A percentile compares a stretch with the other conserved stretches of the same genome.
phyloP scores from a whole-genome alignment of 176 grass and related monocot species.

The Triticum monococcum region DNA sequence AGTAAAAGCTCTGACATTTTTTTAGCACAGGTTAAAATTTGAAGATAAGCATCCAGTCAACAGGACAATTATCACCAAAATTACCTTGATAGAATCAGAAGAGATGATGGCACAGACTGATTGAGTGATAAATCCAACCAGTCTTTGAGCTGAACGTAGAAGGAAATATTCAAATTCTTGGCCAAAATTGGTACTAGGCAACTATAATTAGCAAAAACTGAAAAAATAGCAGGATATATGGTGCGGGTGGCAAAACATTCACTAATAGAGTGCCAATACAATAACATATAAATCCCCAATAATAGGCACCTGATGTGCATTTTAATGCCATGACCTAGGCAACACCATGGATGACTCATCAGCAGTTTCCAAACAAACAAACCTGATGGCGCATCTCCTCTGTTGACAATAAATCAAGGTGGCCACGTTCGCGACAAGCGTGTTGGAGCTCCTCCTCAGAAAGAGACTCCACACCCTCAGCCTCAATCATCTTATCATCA shows the following conservation, averaged over 20 bases:
- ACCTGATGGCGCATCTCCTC: slow-evolving; percentile 97
- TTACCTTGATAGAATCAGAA: slow-evolving; percentile 85
- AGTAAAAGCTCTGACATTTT: slow-evolving; percentile 72
- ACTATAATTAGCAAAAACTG: background rate
- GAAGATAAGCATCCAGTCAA: slow-evolving; percentile 9
- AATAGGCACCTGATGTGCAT: background rate
- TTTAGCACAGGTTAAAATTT: slow-evolving; percentile 25
- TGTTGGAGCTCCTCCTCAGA: slow-evolving; percentile 91
- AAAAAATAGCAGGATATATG: background rate
- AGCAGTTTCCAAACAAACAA: slow-evolving; percentile 17
- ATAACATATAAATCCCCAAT: slow-evolving; percentile 3
- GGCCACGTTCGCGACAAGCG: slow-evolving; percentile 84
- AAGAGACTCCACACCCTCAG: slow-evolving; percentile 84
- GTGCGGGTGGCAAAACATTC: background rate
- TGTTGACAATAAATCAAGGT: slow-evolving; percentile 76
- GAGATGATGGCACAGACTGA: slow-evolving; percentile 68
- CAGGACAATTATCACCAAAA: slow-evolving; percentile 2
- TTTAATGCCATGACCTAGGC: slow-evolving; percentile 16
- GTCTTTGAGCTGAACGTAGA: slow-evolving; percentile 55
- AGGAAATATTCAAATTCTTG: slow-evolving; percentile 15
- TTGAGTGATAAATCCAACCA: slow-evolving; percentile 89
- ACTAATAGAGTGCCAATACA: slow-evolving; percentile 13
- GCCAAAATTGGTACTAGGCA: background rate
- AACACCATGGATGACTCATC: background rate
- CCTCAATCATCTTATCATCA: slow-evolving; percentile 89